Evolutionary conservation across 352 stramenopile species (phyloP).

Genomic region (Phytopythium oedochilum): DNA sequence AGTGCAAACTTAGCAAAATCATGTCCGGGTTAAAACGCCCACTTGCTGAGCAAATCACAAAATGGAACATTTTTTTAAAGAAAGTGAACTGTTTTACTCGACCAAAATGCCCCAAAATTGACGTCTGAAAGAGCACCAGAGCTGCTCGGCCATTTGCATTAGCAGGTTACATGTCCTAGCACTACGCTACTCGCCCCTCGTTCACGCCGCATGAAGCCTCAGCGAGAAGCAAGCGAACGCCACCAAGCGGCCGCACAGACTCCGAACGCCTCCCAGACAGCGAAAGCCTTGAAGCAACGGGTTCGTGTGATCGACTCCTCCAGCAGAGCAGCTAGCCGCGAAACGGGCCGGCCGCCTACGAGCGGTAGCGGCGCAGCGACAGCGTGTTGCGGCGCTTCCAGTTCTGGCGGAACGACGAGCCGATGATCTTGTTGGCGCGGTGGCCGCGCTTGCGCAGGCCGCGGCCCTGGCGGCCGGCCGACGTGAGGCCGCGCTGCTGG

Average conservation of each 20-base stretch:
- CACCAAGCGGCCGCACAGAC: slow-evolving; percentile 1
- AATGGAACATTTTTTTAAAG: no score
- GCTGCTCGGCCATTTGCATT: slow-evolving; percentile 2
- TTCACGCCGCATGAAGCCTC: not conserved
- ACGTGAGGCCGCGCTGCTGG: slow-evolving; percentile 98
- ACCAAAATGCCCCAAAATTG: not conserved
- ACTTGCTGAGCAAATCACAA: no score
- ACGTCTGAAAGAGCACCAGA: slow-evolving; percentile 5
- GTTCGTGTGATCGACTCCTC: slow-evolving; percentile 6
- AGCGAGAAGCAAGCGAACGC: not conserved
- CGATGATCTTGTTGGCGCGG: slow-evolving; percentile 99
- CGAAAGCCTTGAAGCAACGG: slow-evolving; percentile 9
- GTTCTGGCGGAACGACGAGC: slow-evolving; percentile 94
- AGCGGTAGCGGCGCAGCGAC: slow-evolving; percentile 98
- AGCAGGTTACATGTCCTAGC: slow-evolving; percentile 5
- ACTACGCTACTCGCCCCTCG: not conserved
- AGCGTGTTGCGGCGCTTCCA: slow-evolving; percentile 99
- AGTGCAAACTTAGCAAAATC: no score
- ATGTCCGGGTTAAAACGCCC: no score
- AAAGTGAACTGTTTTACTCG: no score
- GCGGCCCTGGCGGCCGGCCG: slow-evolving; percentile 94
- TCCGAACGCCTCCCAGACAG: slow-evolving; percentile 1
- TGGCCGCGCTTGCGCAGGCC: slow-evolving; percentile 98
- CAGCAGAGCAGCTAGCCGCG: not conserved
- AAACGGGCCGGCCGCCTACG: slow-evolving; percentile 25